Evolutionary conservation across 2,329 filamentous ascomycete species (phyloP).

Genomic region (Diplocarpon rosae): DNA sequence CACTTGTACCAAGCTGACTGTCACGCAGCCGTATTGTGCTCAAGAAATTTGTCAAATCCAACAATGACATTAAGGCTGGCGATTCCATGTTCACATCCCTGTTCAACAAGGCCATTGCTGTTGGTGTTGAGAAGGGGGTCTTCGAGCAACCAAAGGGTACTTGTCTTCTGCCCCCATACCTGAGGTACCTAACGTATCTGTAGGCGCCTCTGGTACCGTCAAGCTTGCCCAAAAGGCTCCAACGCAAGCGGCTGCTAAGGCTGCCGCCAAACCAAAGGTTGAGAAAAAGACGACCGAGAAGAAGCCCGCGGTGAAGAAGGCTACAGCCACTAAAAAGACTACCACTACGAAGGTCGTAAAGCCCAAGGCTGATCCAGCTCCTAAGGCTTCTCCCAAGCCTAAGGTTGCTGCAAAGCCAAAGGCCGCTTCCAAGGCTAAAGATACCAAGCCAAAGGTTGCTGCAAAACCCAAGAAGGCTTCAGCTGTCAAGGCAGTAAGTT

Average conservation of each 20-base stretch:
- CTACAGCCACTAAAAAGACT: slow-evolving; percentile 23
- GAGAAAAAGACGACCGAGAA: slow-evolving; percentile 30
- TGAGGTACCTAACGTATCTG: slow-evolving; percentile 19
- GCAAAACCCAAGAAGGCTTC: slow-evolving; percentile 26
- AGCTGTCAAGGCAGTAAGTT: slow-evolving; percentile 21
- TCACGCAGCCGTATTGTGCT: slow-evolving; percentile 47
- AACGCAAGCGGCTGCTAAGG: slow-evolving; percentile 33
- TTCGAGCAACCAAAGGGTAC: slow-evolving; percentile 64
- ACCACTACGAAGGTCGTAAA: slow-evolving; percentile 25
- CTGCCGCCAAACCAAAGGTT: slow-evolving; percentile 25
- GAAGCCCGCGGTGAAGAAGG: slow-evolving; percentile 31
- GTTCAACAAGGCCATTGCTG: slow-evolving; percentile 58
- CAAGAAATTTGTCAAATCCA: slow-evolving; percentile 64
- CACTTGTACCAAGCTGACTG: slow-evolving; percentile 11
- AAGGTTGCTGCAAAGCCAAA: slow-evolving; percentile 32
- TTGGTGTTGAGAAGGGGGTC: slow-evolving; percentile 56
- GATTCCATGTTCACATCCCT: slow-evolving; percentile 52
- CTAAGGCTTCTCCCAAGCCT: slow-evolving; percentile 31
- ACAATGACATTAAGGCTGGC: slow-evolving; percentile 52
- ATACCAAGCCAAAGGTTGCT: slow-evolving; percentile 28
- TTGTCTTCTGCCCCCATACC: slow-evolving; percentile 25
- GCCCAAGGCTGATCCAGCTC: slow-evolving; percentile 23
- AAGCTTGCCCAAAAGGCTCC: slow-evolving; percentile 57
- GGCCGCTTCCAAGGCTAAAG: slow-evolving; percentile 19
- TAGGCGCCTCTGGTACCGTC: slow-evolving; percentile 60